These are phyloP conservation scores for Monilinia laxa DNA, from an alignment of 2,329 filamentous ascomycete species.

Conservation along the genomic window DNA sequence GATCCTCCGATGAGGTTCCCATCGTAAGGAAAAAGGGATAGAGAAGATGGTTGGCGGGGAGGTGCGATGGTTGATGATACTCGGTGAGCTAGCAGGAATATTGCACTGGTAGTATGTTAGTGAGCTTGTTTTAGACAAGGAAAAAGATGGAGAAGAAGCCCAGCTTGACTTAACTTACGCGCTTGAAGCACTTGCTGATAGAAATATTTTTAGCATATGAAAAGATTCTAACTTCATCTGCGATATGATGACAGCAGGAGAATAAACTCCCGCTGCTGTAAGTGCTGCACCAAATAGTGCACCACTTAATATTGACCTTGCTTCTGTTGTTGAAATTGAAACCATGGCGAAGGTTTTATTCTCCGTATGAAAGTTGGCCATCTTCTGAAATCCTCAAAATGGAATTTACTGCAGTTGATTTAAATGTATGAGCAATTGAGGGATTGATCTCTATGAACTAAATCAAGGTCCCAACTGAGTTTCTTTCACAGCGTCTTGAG, in stretches of 20 bases:
- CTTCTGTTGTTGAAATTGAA: slow-evolving; percentile 16
- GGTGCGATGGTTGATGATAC: slow-evolving; percentile 13
- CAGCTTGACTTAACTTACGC: slow-evolving; percentile 49
- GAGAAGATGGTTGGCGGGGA: slow-evolving; percentile 20
- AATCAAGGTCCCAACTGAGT: slow-evolving; percentile 3
- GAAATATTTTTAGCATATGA: slow-evolving; percentile 65
- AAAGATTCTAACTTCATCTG: slow-evolving; percentile 62
- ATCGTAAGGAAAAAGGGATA: slow-evolving; percentile 55
- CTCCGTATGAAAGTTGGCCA: not conserved
- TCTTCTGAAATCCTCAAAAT: not conserved
- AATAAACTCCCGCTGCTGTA: slow-evolving; percentile 58
- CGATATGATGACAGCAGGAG: slow-evolving; percentile 57
- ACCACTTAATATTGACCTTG: slow-evolving; percentile 42
- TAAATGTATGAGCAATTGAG: not conserved
- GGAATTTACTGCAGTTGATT: not conserved
- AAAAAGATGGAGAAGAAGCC: not conserved
- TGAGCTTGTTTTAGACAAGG: not conserved
- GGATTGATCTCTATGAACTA: slow-evolving; percentile 6
- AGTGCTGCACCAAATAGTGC: slow-evolving; percentile 62
- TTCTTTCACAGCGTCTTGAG: slow-evolving; percentile 11
- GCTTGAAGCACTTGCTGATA: slow-evolving; percentile 61
- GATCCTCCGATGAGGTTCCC: slow-evolving; percentile 64
- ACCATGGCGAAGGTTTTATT: slow-evolving; percentile 12
- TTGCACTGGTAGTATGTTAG: slow-evolving; percentile 10
- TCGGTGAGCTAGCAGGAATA: slow-evolving; percentile 44